Conservation (phyloP, 768 basidiomycete genomes). For the Gyrodon lividus region DNA sequence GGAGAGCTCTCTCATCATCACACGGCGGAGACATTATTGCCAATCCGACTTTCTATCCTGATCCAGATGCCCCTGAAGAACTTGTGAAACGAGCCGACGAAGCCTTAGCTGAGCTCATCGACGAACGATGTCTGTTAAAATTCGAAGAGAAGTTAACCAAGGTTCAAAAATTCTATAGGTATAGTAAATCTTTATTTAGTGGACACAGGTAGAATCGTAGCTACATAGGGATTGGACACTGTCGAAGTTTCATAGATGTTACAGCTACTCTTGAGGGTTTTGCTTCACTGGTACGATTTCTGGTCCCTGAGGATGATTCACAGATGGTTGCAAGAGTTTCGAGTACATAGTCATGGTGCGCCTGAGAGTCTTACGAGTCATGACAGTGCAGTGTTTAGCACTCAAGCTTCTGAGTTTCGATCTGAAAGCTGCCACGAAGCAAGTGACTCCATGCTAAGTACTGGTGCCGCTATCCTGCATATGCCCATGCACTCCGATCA, state of each 20-base stretch:
- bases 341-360: too few relatives aligned
- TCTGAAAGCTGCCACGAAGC: too few relatives aligned
- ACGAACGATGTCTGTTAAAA: constrained; percentile 18
- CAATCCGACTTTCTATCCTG: constrained; percentile 21
- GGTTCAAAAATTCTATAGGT: constrained; percentile 20
- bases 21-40: constrained; percentile 15
- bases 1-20: constrained; percentile 15
- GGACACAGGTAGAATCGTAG: constrained; percentile 9
- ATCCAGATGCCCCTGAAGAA: constrained; percentile 10
- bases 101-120: constrained; percentile 16
- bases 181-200: constrained; percentile 15
- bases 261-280: background rate
- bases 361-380: too few relatives aligned
- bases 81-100: constrained; percentile 16
- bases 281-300: too few relatives aligned
- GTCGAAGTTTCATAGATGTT: background rate
- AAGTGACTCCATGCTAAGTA: too few relatives aligned
- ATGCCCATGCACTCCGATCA: too few relatives aligned
- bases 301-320: too few relatives aligned
- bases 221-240: background rate
- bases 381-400: too few relatives aligned
- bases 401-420: too few relatives aligned
- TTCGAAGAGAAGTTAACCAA: constrained; percentile 19
- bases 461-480: too few relatives aligned
- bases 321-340: too few relatives aligned